Conservation (phyloP, 2,329 filamentous ascomycete genomes). For the Malbranchea zuffiana region DNA sequence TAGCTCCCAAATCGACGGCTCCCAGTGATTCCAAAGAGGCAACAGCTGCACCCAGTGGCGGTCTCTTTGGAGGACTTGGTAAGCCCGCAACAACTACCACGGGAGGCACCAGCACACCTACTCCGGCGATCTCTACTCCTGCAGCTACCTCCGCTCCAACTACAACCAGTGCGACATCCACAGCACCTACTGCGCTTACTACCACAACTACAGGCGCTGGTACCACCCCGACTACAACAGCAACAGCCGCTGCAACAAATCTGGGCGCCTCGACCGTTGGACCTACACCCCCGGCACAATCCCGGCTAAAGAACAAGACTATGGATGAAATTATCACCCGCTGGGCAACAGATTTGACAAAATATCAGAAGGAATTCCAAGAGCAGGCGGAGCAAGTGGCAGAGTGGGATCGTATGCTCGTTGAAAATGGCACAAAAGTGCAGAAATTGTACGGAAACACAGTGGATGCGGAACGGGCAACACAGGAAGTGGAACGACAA, state of each 20-base stretch:
- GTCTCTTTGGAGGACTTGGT: conserved; percentile 22
- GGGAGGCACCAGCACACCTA: conserved; percentile 17
- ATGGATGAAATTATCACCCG: conserved; percentile 98
- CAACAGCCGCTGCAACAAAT: conserved; percentile 25
- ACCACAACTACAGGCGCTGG: conserved; percentile 24
- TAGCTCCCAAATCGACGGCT: conserved; percentile 4
- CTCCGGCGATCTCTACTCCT: conserved; percentile 19
- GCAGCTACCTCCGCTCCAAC: conserved; percentile 18
- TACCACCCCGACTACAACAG: conserved; percentile 24
- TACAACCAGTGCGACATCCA: conserved; percentile 18
- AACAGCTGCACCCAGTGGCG: conserved; percentile 16
- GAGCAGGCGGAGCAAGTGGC: conserved; percentile 78
- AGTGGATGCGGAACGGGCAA: conserved; percentile 86
- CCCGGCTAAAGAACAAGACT: conserved; percentile 91
- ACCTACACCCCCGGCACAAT: conserved; percentile 66
- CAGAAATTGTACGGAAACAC: conserved; percentile 85
- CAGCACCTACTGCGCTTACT: conserved; percentile 20
- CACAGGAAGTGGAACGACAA: conserved; percentile 86
- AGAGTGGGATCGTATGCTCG: conserved; percentile 80
- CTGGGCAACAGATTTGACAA: conserved; percentile 89
- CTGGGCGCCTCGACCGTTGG: conserved; percentile 68
- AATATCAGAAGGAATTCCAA: conserved; percentile 96
- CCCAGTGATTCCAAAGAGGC: conserved; percentile 7
- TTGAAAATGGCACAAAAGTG: conserved; percentile 91
- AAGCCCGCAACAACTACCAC: conserved; percentile 21